These are phyloP conservation scores for Cutaneotrichosporon cyanovorans DNA, from an alignment of 1,284 basidiomycete species.

Conservation along the genomic window DNA sequence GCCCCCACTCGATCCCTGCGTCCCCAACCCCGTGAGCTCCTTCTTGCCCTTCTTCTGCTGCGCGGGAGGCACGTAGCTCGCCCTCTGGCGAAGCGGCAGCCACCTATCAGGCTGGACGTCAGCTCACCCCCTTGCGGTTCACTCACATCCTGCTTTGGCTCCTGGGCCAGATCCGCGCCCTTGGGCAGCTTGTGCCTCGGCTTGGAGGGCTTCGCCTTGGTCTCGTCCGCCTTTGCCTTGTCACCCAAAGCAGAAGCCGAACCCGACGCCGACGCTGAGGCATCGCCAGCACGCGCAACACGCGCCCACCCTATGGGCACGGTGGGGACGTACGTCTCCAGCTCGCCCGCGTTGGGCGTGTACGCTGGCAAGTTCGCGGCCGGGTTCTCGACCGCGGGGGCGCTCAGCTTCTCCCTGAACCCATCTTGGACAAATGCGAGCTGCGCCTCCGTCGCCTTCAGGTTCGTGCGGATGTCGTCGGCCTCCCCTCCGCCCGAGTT, in stretches of 20 bases:
- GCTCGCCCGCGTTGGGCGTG: slow-evolving; percentile 25
- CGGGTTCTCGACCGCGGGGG: slow-evolving; percentile 16
- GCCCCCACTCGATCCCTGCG: slow-evolving; percentile 8
- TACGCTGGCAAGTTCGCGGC: slow-evolving; percentile 9
- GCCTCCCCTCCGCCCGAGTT: slow-evolving; percentile 61
- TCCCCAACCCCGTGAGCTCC: slow-evolving; percentile 22
- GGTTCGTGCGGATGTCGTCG: slow-evolving; percentile 73
- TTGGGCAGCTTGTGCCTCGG: slow-evolving; percentile 41
- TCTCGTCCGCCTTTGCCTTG: slow-evolving; percentile 3
- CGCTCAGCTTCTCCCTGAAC: slow-evolving; percentile 51
- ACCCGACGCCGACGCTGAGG: slow-evolving; percentile 3
- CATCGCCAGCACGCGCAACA: slow-evolving; percentile 4
- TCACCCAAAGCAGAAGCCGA: slow-evolving; percentile 8
- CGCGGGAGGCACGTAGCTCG: slow-evolving; percentile 26
- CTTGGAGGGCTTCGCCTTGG: slow-evolving; percentile 22
- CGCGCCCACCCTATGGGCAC: slow-evolving; percentile 36
- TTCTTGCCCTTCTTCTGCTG: slow-evolving; percentile 45
- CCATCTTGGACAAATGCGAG: slow-evolving; percentile 68
- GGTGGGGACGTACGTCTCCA: slow-evolving; percentile 35
- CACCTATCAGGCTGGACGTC: slow-evolving; percentile 42
- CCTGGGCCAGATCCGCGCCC: slow-evolving; percentile 29
- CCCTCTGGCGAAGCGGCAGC: slow-evolving; percentile 39
- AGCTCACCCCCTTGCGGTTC: background rate
- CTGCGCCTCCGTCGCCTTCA: slow-evolving; percentile 66
- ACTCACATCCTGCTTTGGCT: slow-evolving; percentile 42